phyloP scores from a whole-genome alignment of 2,329 filamentous ascomycete genomes.

The Colletotrichum navitas region DNA sequence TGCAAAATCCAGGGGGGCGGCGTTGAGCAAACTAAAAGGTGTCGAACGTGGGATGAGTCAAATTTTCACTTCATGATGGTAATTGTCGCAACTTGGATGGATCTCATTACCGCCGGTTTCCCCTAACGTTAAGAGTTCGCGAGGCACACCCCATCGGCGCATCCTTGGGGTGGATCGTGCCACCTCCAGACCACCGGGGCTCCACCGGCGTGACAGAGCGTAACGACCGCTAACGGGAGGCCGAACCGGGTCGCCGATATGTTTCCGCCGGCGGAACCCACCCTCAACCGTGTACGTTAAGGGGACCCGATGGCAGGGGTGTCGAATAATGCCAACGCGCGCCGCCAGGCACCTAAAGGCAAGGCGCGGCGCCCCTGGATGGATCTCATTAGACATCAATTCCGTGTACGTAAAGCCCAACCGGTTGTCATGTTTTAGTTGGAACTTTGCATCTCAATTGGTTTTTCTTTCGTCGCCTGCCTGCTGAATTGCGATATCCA shows the following conservation, averaged over 20 bases:
- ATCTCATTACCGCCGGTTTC: slow-evolving; percentile 40
- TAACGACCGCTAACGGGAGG: slow-evolving; percentile 38
- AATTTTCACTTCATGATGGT: slow-evolving; percentile 41
- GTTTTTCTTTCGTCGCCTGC: slow-evolving; percentile 32
- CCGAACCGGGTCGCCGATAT: slow-evolving; percentile 41
- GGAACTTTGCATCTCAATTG: slow-evolving; percentile 26
- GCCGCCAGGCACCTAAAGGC: slow-evolving; percentile 41
- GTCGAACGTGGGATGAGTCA: slow-evolving; percentile 13
- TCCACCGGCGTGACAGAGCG: slow-evolving; percentile 36
- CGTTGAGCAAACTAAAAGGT: neutral
- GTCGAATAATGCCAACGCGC: slow-evolving; percentile 33
- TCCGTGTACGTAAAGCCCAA: slow-evolving; percentile 43
- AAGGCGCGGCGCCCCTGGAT: slow-evolving; percentile 41
- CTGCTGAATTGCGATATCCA: slow-evolving; percentile 29
- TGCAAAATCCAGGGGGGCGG: neutral
- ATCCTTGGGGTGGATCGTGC: slow-evolving; percentile 26
- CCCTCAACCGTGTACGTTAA: slow-evolving; percentile 42
- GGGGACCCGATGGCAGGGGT: slow-evolving; percentile 42
- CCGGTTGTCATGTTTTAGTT: slow-evolving; percentile 38
- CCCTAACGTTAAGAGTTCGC: slow-evolving; percentile 43
- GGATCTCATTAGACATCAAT: slow-evolving; percentile 43
- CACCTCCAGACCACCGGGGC: slow-evolving; percentile 21
- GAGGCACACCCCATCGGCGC: slow-evolving; percentile 32
- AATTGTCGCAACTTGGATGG: slow-evolving; percentile 35
- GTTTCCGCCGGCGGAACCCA: slow-evolving; percentile 35